Conservation (phyloP, 768 basidiomycete species). For the Dacryopinax spathularia region DNA sequence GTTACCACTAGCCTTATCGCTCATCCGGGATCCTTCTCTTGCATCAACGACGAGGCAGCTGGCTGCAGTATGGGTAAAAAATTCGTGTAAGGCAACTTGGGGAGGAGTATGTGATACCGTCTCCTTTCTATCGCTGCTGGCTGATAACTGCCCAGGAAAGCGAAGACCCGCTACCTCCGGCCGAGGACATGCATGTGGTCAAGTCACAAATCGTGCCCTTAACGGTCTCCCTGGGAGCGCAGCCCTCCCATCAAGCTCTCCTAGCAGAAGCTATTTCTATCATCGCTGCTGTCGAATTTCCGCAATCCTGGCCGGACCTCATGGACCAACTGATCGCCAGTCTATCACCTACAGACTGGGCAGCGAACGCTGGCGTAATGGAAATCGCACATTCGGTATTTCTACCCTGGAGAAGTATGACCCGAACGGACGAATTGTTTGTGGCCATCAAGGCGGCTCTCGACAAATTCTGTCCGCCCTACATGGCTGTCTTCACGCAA, state of each 20-base stretch:
- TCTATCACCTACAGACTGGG: constrained; percentile 66
- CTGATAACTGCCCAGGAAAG: not conserved
- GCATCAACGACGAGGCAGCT: not conserved
- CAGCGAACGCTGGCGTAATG: constrained; percentile 76
- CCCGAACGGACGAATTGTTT: constrained; percentile 75
- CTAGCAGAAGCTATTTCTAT: constrained; percentile 86
- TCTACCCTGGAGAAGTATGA: constrained; percentile 78
- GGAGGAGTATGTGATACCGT: not conserved
- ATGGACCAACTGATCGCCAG: constrained; percentile 88
- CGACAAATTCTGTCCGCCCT: constrained; percentile 65
- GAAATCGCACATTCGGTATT: constrained; percentile 96
- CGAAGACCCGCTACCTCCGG: not conserved
- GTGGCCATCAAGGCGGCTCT: constrained; percentile 86
- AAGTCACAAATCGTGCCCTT: constrained; percentile 28
- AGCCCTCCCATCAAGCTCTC: constrained; percentile 40
- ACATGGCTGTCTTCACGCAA: constrained; percentile 67
- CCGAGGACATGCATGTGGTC: constrained; percentile 22
- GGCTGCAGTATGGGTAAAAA: not conserved
- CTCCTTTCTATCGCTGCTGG: not conserved
- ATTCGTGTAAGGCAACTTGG: not conserved
- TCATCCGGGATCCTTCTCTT: not conserved
- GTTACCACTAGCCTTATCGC: not conserved
- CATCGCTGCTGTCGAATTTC: constrained; percentile 87
- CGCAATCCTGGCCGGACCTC: constrained; percentile 70
- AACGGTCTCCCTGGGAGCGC: constrained; percentile 29